Conservation (phyloP, 345 rosid genomes). For the Aquilaria yunnanensis region DNA sequence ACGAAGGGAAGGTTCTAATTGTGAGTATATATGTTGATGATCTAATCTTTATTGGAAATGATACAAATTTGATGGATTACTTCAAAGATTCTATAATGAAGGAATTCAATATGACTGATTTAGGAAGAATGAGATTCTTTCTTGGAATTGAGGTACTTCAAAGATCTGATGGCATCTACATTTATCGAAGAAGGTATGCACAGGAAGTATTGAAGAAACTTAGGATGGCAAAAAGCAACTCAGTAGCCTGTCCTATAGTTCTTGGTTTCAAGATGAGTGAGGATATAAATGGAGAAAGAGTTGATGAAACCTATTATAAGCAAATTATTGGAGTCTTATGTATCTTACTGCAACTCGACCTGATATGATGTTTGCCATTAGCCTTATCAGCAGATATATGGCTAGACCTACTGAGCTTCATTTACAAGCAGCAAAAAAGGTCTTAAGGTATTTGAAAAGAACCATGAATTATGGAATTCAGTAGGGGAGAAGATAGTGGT, state of each 20-base stretch:
- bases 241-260: background rate
- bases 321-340: background rate
- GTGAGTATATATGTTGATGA: slow-evolving; percentile 3
- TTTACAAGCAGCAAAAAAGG: background rate
- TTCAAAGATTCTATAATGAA: background rate
- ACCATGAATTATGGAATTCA: background rate
- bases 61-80: background rate
- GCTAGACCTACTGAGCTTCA: background rate
- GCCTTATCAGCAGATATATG: background rate
- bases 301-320: background rate
- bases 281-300: background rate
- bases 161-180: background rate
- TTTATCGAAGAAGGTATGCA: background rate
- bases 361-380: background rate
- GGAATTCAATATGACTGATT: background rate
- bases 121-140: background rate
- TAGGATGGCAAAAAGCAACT: background rate
- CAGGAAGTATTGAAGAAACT: background rate
- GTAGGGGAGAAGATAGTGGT: background rate
- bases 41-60: background rate
- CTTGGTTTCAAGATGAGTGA: background rate
- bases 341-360: background rate
- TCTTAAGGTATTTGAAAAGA: background rate
- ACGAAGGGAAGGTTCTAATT: background rate
- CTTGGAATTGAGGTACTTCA: slow-evolving; percentile 2